Conservation (phyloP, 1,139 yeast species). For the Geotrichum citri-aurantii region DNA sequence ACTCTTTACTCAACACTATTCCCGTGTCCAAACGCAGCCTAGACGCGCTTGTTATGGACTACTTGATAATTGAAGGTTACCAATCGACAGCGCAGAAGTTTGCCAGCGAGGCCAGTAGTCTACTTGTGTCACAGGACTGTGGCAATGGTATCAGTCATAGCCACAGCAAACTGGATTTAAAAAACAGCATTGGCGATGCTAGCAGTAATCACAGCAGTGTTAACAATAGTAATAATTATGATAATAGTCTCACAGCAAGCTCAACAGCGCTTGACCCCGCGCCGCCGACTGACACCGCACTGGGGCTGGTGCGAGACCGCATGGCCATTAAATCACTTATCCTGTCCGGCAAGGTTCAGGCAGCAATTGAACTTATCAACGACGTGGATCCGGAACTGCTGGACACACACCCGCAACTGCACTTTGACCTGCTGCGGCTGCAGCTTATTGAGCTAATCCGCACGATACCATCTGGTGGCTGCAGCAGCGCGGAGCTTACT, state of each 20-base stretch:
- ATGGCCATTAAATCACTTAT: slow-evolving; percentile 34
- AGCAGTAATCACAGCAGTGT: background rate
- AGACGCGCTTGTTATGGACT: slow-evolving; percentile 37
- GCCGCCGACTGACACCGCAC: background rate
- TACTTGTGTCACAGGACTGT: slow-evolving; percentile 13
- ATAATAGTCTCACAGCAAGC: background rate
- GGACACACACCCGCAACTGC: slow-evolving; percentile 34
- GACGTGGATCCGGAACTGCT: slow-evolving; percentile 38
- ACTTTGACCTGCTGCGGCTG: slow-evolving; percentile 36
- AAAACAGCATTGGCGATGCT: background rate
- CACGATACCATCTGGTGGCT: slow-evolving; percentile 21
- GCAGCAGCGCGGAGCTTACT: slow-evolving; percentile 15
- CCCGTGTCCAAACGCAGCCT: slow-evolving; percentile 29
- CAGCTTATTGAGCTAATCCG: slow-evolving; percentile 40
- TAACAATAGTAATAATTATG: no score
- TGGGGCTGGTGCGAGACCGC: slow-evolving; percentile 24
- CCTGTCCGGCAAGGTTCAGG: slow-evolving; percentile 34
- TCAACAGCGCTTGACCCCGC: background rate
- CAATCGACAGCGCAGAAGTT: slow-evolving; percentile 36
- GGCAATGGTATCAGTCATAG: background rate
- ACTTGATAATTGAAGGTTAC: slow-evolving; percentile 38
- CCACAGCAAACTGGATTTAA: background rate
- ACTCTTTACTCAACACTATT: slow-evolving; percentile 24
- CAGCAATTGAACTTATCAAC: slow-evolving; percentile 38
- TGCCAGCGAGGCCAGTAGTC: slow-evolving; percentile 35